Base-by-base conservation (phyloP, 2,329 filamentous ascomycete genomes). In the Zymoseptoria pseudotritici region DNA sequence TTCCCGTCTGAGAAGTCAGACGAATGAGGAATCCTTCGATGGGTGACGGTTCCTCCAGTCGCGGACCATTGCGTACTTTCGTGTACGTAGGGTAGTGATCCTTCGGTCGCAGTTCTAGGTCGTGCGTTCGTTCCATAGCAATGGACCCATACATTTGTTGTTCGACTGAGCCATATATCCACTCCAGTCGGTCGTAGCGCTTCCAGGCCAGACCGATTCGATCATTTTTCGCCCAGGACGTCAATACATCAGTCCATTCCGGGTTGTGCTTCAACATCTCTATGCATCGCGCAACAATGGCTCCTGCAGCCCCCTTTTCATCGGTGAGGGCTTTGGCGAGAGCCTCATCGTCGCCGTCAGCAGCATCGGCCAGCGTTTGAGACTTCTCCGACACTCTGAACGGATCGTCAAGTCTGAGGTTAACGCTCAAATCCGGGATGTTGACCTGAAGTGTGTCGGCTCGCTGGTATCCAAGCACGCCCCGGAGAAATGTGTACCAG, bases 121-220 rank as follows among this genome's bases (percentile, higher is more conserved):
- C 85, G 68, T 88, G 85, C 2, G 85, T 84, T 55, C 79, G 81
- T 63, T 83, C 77, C 85, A 88, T 87, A 31, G 83, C 86, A 63
- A 88, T 83, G 0, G 84, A 82, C 42, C 86, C 86, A 63, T 87
- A 87, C 85, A 88, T 88, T 61, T 82, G 83, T 64, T 84, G 80
- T 69, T 88, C 86, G 57, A 86, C 85, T 10, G 77, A 76, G 17
- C 86, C 86, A 70, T 86, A 80, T 4, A 88, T 77, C 86, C 86
- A 88, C 72, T 88, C 86, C 17, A 88, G 74, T 22, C 86, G 79
- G 67, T 88, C 86, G 67, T 88, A 88, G 53, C 86, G 78, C 71
- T 85, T 86, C 86, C 86, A 88, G 3, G 84, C 85, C 54, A 88
- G 77, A 2, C 86, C 86, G 69, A 88, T 83, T 24, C 81, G 81